Evolutionary conservation across 495 filamentous ascomycete species (phyloP), one percentile per base, ranked within the genome.

Genomic region (Immersiella caudata): DNA sequence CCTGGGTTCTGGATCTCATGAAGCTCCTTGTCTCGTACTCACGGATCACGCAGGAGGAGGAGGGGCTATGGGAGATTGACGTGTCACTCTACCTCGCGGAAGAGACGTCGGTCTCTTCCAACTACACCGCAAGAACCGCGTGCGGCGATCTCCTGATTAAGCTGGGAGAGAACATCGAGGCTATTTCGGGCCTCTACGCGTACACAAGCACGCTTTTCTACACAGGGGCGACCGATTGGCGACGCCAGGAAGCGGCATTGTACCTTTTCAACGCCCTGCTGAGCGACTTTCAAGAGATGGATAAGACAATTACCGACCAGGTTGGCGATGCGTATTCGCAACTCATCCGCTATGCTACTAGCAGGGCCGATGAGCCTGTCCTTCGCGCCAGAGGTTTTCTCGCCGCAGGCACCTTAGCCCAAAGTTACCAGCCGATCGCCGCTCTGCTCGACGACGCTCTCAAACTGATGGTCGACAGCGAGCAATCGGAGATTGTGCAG

Each of bases 21-120:
- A 89, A 90, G 74, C 79, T 97, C 25, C 84, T 90, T n/a, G 86
- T 91, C 6, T 87, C 89, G 2, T 96, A 96, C 75, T 89, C 93
- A n/a, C 93, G 96, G 68, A 96, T 99, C 68, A 92, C 92, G 4
- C 88, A 86, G 14, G 95, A 99, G 74, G 96, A 98, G 73, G 92
- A 96, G 77, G 92, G 90, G 8, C 80, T 99, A 27, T 99, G 95
- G 95, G 93, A 98, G 64, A 89, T 97, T 66, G 95, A 99, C 78
- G 88, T 96, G 62, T 98, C 96, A 57, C 84, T 98, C 1, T 99
- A 96, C 78, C 84, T 99, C 27, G 93, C 93, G 0, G 95, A 99
- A 73, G 95, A 99, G 78, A 94, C 92, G 2, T 92, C 93, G 14
- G 89, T 97, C 58, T 97, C 93, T n/a, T 90, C 94, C 25, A 97